Percentiles rank a stretch among this genome's conserved stretches.
phyloP scores from a whole-genome alignment of 139 green algal genomes.

The Tetradesmus lagerheimii region DNA sequence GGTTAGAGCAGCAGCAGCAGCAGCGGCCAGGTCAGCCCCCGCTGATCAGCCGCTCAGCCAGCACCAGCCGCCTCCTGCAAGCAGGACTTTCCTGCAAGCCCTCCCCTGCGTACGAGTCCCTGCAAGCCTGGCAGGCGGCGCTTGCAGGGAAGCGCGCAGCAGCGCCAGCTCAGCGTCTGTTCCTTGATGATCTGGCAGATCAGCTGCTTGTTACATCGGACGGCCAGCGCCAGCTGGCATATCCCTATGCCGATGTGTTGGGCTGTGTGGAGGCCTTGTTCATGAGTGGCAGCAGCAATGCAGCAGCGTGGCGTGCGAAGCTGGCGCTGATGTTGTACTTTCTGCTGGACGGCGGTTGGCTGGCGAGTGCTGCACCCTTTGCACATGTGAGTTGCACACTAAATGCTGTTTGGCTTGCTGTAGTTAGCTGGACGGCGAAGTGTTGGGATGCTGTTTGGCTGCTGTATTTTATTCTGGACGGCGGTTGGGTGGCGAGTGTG shows the following conservation, averaged over 20 bases:
- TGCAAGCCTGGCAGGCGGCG: constrained; percentile 25
- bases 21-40: background rate
- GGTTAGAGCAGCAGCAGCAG: constrained; percentile 35
- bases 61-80: background rate
- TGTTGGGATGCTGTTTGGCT: too few species aligned
- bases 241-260: constrained; percentile 28
- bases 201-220: constrained; percentile 9
- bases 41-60: background rate
- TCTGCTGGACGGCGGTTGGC: constrained; percentile 34
- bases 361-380: constrained; percentile 1
- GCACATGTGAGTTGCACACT: background rate
- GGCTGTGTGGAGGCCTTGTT: constrained; percentile 17
- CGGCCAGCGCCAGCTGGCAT: constrained; percentile 4
- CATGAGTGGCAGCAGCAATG: constrained; percentile 14
- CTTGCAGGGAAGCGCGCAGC: background rate
- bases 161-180: background rate
- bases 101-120: background rate
- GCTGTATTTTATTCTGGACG: constrained; percentile 20
- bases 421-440: too few species aligned
- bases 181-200: constrained; percentile 22
- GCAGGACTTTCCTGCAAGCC: background rate
- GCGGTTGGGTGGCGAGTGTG: constrained; percentile 9
- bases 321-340: constrained; percentile 37
- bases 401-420: too few species aligned
- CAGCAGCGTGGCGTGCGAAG: constrained; percentile 10